Evolutionary conservation across 2,329 filamentous ascomycete genomes (phyloP).

Genomic region (Lachnellula suecica): DNA sequence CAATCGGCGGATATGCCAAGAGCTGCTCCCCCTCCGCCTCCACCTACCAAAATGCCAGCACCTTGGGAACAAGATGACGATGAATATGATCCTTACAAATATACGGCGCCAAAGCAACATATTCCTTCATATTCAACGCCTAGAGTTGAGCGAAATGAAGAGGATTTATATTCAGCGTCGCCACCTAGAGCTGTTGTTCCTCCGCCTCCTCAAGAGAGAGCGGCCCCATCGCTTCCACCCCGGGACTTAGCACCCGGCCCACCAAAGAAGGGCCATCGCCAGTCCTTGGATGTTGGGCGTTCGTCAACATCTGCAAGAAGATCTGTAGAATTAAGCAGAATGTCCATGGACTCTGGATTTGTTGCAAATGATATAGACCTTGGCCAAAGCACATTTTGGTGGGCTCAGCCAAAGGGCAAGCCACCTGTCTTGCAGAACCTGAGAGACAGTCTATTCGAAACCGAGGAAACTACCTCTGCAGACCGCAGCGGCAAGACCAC

Average conservation of each 20-base stretch:
- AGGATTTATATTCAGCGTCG: constrained; percentile 35
- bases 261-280: constrained; percentile 39
- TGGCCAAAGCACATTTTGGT: constrained; percentile 75
- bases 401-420: constrained; percentile 75
- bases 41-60: constrained; percentile 31
- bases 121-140: constrained; percentile 17
- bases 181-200: constrained; percentile 30
- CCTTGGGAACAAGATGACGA: constrained; percentile 63
- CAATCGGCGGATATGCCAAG: constrained; percentile 71
- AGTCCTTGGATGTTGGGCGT: constrained; percentile 65
- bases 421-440: constrained; percentile 82
- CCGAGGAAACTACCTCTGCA: constrained; percentile 71
- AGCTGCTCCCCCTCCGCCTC: constrained; percentile 57
- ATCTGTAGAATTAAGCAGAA: constrained; percentile 68
- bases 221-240: constrained; percentile 45
- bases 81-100: constrained; percentile 69
- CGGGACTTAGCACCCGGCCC: constrained; percentile 36
- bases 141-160: constrained; percentile 23
- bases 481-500: constrained; percentile 69
- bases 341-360: constrained; percentile 75
- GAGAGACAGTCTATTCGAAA: constrained; percentile 79
- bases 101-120: constrained; percentile 38
- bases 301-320: constrained; percentile 47
- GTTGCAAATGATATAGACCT: constrained; percentile 89
- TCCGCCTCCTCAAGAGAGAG: constrained; percentile 35